Conservation (phyloP, 106 monocot genomes). For the Vanilla planifolia region DNA sequence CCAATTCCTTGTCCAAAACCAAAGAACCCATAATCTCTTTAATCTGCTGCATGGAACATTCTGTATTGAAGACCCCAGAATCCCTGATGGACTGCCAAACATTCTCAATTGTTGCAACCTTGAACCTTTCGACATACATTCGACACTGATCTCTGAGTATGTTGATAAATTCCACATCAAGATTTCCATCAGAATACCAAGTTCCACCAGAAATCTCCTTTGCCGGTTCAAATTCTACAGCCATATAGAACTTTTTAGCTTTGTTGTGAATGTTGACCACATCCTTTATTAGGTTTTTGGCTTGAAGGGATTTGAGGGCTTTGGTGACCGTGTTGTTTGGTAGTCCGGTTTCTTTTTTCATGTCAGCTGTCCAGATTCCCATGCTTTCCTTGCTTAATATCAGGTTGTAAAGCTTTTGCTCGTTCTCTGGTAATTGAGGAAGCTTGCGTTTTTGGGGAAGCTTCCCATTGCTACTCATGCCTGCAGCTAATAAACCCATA, state of each 20-base stretch:
- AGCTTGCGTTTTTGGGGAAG: slow-evolving; percentile 16
- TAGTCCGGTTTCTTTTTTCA: slow-evolving; percentile 25
- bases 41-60: slow-evolving; percentile 32
- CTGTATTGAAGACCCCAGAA: slow-evolving; percentile 19
- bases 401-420: slow-evolving; percentile 29
- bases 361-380: slow-evolving; percentile 53
- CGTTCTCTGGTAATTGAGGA: slow-evolving; percentile 9
- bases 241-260: slow-evolving; percentile 48
- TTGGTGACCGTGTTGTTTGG: slow-evolving; percentile 20
- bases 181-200: slow-evolving; percentile 53
- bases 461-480: slow-evolving; percentile 3
- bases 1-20: slow-evolving; percentile 54
- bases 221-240: slow-evolving; percentile 44
- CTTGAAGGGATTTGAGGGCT: slow-evolving; percentile 33
- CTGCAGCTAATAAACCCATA: too few species aligned
- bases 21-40: slow-evolving; percentile 39
- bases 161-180: slow-evolving; percentile 41
- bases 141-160: slow-evolving; percentile 22
- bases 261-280: slow-evolving; percentile 44
- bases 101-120: slow-evolving; percentile 31
- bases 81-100: slow-evolving; percentile 22
- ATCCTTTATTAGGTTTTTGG: slow-evolving; percentile 44
- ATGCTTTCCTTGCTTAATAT: slow-evolving; percentile 38
- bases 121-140: slow-evolving; percentile 18
- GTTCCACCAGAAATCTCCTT: slow-evolving; percentile 55